These are phyloP conservation scores for Xerocomellus amylosporus DNA, from an alignment of 768 basidiomycete species.

Conservation along the genomic window DNA sequence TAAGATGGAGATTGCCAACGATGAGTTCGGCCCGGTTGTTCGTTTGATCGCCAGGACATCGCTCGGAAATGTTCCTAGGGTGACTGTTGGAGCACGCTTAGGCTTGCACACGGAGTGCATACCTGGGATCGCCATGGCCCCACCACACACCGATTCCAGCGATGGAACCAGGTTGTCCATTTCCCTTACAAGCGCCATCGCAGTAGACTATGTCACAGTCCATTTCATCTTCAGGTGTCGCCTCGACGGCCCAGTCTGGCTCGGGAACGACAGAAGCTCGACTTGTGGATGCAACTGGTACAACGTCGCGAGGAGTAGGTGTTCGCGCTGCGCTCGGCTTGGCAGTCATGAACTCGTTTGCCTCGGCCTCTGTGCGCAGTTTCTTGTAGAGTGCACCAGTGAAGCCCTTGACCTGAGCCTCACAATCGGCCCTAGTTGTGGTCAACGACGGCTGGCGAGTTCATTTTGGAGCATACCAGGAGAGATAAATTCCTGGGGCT, in stretches of 20 bases:
- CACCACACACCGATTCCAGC: conserved; percentile 94
- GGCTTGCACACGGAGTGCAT: neutral
- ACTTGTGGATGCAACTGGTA: conserved; percentile 32
- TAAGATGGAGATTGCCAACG: conserved; percentile 42
- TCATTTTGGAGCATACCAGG: conserved; percentile 55
- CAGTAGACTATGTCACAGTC: conserved; percentile 63
- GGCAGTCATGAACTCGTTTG: conserved; percentile 50
- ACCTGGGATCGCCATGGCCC: conserved; percentile 65
- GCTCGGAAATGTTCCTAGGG: conserved; percentile 73
- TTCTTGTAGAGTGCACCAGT: conserved; percentile 63
- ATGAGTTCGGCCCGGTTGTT: conserved; percentile 89
- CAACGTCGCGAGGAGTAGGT: conserved; percentile 1
- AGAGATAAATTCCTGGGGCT: conserved; percentile 59
- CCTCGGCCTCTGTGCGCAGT: conserved; percentile 54
- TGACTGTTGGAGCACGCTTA: neutral
- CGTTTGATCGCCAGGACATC: conserved; percentile 80
- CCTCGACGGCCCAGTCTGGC: neutral
- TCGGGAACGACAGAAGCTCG: neutral
- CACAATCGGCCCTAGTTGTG: conserved; percentile 62
- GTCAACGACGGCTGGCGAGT: conserved; percentile 26
- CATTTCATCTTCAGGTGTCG: conserved; percentile 24
- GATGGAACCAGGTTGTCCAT: conserved; percentile 61
- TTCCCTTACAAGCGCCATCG: conserved; percentile 86
- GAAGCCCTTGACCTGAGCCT: conserved; percentile 65
- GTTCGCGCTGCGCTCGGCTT: conserved; percentile 24